phyloP scores from a whole-genome alignment of 2,329 filamentous ascomycete genomes.

The Neoascochyta sp. region DNA sequence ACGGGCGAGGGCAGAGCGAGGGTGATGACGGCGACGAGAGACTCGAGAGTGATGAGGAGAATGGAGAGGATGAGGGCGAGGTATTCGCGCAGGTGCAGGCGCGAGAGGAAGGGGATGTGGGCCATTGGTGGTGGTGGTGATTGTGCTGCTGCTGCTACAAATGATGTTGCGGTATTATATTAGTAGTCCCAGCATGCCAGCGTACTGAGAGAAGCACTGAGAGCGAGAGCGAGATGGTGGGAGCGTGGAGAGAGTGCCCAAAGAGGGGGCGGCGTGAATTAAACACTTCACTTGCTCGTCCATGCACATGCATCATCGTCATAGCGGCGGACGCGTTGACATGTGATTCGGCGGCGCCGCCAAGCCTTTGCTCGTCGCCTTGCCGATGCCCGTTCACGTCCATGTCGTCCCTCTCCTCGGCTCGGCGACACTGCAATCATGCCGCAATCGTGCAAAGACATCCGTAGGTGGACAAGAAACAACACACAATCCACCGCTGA shows the following conservation, averaged over 20 bases:
- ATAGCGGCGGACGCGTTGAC: no score
- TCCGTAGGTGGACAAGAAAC: constrained; percentile 60
- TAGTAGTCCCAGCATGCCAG: no score
- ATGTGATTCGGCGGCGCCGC: no score
- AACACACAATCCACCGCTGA: background rate
- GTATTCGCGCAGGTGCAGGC: constrained; percentile 69
- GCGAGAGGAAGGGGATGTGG: constrained; percentile 60
- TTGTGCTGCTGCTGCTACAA: no score
- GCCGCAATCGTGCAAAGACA: constrained; percentile 95
- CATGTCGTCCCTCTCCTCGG: background rate
- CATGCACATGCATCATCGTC: no score
- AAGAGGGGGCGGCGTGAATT: no score
- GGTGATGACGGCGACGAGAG: constrained; percentile 78
- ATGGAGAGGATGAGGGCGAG: constrained; percentile 81
- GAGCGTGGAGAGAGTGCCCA: no score
- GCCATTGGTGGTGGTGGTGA: no score
- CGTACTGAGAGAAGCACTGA: no score
- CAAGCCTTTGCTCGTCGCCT: constrained; percentile 5
- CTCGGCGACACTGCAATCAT: constrained; percentile 48
- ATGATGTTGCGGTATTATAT: no score
- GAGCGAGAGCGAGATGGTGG: no score
- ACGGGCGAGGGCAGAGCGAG: constrained; percentile 80
- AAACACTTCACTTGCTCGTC: no score
- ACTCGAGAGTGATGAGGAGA: constrained; percentile 75
- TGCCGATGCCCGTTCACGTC: constrained; percentile 1